A percentile compares a stretch with the other conserved stretches of the same genome.
phyloP scores from a whole-genome alignment of 164 flowering plant genomes.

The Taxillus chinensis region DNA sequence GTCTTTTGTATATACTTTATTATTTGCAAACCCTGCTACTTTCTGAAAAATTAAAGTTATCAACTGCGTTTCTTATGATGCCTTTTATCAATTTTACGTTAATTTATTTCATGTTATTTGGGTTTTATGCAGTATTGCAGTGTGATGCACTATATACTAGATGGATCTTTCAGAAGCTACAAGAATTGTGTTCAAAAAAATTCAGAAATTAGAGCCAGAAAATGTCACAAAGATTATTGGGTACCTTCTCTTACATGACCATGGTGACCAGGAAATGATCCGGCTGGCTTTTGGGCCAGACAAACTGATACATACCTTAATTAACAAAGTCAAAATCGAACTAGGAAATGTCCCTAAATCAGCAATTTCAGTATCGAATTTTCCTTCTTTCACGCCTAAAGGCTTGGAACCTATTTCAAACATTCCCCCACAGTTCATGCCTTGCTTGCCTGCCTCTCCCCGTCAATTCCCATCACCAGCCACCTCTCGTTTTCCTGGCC shows the following conservation, averaged over 20 bases:
- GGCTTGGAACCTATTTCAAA: slow-evolving; percentile 23
- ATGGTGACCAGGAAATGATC: slow-evolving; percentile 52
- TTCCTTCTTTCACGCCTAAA: slow-evolving; percentile 21
- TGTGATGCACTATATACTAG: background rate
- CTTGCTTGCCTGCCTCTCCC: slow-evolving; percentile 35
- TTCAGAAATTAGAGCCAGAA: slow-evolving; percentile 23
- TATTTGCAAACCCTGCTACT: background rate
- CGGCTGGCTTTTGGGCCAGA: slow-evolving; percentile 64
- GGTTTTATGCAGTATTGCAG: slow-evolving; percentile 8
- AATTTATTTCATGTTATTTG: background rate
- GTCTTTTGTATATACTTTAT: background rate
- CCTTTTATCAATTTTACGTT: background rate
- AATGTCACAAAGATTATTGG: slow-evolving; percentile 55
- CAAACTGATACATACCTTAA: slow-evolving; percentile 23
- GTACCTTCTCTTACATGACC: slow-evolving; percentile 43
- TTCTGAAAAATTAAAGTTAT: background rate
- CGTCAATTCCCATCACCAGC: slow-evolving; percentile 17
- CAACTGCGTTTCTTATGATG: background rate
- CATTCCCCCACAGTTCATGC: slow-evolving; percentile 22
- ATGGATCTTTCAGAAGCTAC: slow-evolving; percentile 28
- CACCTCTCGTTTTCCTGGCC: background rate
- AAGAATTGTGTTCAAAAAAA: slow-evolving; percentile 16
- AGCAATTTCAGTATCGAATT: slow-evolving; percentile 14
- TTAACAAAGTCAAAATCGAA: slow-evolving; percentile 34
- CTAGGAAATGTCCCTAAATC: slow-evolving; percentile 23